Conservation (phyloP, 2,329 filamentous ascomycete genomes). For the Talaromyces pinophilus region DNA sequence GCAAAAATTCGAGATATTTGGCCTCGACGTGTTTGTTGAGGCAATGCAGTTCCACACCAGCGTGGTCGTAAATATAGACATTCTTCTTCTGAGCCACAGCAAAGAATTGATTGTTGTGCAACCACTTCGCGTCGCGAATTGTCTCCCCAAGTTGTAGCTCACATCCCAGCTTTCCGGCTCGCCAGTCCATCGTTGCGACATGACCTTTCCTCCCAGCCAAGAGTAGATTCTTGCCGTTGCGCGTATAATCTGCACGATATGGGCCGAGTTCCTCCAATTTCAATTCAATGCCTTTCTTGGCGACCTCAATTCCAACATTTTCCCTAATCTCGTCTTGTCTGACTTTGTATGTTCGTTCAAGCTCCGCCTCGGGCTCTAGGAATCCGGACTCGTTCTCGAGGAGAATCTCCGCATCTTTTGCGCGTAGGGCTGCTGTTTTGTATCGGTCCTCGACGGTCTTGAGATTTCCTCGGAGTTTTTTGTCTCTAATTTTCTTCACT, state of each 20-base stretch:
- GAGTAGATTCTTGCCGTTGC: slow-evolving; percentile 82
- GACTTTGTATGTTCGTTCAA: slow-evolving; percentile 91
- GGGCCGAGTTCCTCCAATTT: slow-evolving; percentile 80
- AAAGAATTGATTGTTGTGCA: slow-evolving; percentile 92
- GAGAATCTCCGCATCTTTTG: slow-evolving; percentile 93
- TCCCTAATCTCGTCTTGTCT: slow-evolving; percentile 80
- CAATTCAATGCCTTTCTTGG: slow-evolving; percentile 90
- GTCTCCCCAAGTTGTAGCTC: slow-evolving; percentile 91
- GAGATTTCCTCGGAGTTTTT: slow-evolving; percentile 82
- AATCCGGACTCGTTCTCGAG: slow-evolving; percentile 85
- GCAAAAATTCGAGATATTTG: slow-evolving; percentile 90
- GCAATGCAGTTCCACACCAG: slow-evolving; percentile 89
- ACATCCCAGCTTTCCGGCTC: slow-evolving; percentile 84
- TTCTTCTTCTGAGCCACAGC: slow-evolving; percentile 95
- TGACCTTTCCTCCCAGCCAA: slow-evolving; percentile 90
- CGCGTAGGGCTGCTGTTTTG: slow-evolving; percentile 74
- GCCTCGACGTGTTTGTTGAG: slow-evolving; percentile 88
- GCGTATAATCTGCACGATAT: slow-evolving; percentile 84
- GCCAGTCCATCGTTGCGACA: slow-evolving; percentile 95
- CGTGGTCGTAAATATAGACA: slow-evolving; percentile 91
- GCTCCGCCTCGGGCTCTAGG: slow-evolving; percentile 80
- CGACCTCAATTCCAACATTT: slow-evolving; percentile 76
- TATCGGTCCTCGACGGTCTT: slow-evolving; percentile 79
- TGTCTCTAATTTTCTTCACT: slow-evolving; percentile 75
- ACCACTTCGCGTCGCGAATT: slow-evolving; percentile 82